Base-by-base conservation (phyloP, 2,329 filamentous ascomycete genomes). In the Penicillium carneum region DNA sequence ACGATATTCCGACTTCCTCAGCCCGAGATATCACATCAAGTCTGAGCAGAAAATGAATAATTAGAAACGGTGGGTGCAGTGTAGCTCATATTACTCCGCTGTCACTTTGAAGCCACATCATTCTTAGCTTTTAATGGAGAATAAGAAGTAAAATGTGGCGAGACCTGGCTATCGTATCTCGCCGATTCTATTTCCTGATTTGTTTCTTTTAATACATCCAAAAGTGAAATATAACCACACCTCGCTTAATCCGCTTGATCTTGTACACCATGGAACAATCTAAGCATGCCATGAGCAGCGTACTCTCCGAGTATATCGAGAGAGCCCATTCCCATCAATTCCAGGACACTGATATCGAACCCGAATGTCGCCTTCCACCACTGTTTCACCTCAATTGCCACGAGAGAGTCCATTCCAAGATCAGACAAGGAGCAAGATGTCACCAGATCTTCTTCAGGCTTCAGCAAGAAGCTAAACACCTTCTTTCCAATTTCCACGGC, bases 331-430 rank as follows among this genome's bases (percentile, higher is more conserved):
- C 58, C 50, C 54, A 74, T 47, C 47, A 75, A 64, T 11, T 74
- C 71, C 2, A 75, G 61, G 2, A 73, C 63, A 36, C 60, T 64
- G 14, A 74, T 63, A 47, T 74, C 71, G n/a, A 69, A 65, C 9
- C 46, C 58, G 6, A 69, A 63, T 3, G 34, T 61, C 7, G 53
- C 20, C 14, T 64, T 60, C 50, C 70, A 65, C 72, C 72, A 74
- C 29, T 66, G 68, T 16, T 69, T 64, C 11, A 76, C 52, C 53
- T 76, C 72, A 23, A 75, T 68, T 1, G 69, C 70, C 39, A 72
- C 66, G 12, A 76, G 63, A 1, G 72, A 75, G 49, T 76, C 74
- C 42, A 74, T 63, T 14, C 68, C 70, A 16, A 71, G 58, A 2
- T 63, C 68, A 52, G 61, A 53, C 20, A 75, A 43, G 0, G 68